Conservation (phyloP, 202 grass and related monocot species). For the Brachypodium distachyon region DNA sequence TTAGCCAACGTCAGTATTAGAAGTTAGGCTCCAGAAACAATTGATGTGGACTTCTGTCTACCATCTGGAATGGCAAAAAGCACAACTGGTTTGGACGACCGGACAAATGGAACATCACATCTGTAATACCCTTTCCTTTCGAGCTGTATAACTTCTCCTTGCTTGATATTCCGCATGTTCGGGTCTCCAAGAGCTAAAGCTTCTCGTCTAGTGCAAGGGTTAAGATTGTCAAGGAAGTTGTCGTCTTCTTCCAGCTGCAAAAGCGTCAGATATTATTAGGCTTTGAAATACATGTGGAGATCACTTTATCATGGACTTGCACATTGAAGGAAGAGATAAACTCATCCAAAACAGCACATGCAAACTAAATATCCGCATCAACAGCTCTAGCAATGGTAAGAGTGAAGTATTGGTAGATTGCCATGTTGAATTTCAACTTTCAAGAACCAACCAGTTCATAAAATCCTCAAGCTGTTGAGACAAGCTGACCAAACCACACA, state of each 20-base stretch:
- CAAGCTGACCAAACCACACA: neutral
- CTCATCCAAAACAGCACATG: neutral
- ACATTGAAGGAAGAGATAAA: neutral
- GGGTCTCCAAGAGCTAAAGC: conserved; percentile 63
- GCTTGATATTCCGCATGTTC: conserved; percentile 66
- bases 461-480: neutral
- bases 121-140: conserved; percentile 88
- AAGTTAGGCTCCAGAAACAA: neutral
- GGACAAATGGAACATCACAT: conserved; percentile 74
- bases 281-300: neutral
- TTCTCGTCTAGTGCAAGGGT: conserved; percentile 58
- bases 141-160: conserved; percentile 82
- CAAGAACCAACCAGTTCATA: neutral
- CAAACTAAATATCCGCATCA: neutral
- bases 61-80: conserved; percentile 89
- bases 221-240: conserved; percentile 60
- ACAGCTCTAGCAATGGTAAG: neutral
- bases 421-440: neutral
- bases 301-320: neutral
- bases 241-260: conserved; percentile 79
- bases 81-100: conserved; percentile 54
- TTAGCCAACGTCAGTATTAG: neutral
- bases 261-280: neutral
- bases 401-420: neutral
- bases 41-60: conserved; percentile 31